Percentiles rank a stretch among this genome's conserved stretches.
phyloP scores from a whole-genome alignment of 352 stramenopile genomes.

The Phytophthora citricola region DNA sequence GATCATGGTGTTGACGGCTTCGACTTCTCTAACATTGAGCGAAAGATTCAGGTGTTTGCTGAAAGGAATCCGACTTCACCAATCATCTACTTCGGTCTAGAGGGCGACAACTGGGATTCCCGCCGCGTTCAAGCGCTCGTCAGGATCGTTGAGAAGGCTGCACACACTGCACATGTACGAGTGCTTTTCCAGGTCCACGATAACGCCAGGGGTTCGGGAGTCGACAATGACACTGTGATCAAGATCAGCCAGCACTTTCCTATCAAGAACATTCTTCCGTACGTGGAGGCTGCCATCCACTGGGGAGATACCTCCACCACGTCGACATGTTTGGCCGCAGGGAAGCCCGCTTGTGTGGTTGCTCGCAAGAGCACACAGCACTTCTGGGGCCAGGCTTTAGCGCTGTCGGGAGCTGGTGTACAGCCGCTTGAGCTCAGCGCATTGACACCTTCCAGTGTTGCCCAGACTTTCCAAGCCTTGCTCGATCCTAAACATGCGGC shows the following conservation, averaged over 20 bases:
- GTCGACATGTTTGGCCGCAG: conserved; percentile 71
- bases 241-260: conserved; percentile 22
- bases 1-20: not conserved
- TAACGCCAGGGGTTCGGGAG: conserved; percentile 4
- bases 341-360: conserved; percentile 86
- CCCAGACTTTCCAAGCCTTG: conserved; percentile 55
- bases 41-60: not conserved
- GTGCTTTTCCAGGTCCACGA: conserved; percentile 52
- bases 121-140: not conserved
- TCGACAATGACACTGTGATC: conserved; percentile 10
- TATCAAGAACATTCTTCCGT: conserved; percentile 32
- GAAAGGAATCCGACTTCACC: conserved; percentile 6
- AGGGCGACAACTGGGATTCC: not conserved
- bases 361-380: conserved; percentile 46
- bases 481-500: conserved; percentile 14
- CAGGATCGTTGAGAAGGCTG: not conserved
- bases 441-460: conserved; percentile 10
- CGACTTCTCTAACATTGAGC: not conserved
- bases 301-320: conserved; percentile 66
- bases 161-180: conserved; percentile 14
- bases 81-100: conserved; percentile 52
- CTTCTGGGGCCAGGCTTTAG: conserved; percentile 2
- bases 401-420: conserved; percentile 16
- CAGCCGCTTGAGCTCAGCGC: conserved; percentile 43
- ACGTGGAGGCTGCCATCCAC: conserved; percentile 81